Evolutionary conservation across 1,139 yeast species (phyloP), one percentile per base, ranked within the genome.

Genomic region (Williopsis jadinii): DNA sequence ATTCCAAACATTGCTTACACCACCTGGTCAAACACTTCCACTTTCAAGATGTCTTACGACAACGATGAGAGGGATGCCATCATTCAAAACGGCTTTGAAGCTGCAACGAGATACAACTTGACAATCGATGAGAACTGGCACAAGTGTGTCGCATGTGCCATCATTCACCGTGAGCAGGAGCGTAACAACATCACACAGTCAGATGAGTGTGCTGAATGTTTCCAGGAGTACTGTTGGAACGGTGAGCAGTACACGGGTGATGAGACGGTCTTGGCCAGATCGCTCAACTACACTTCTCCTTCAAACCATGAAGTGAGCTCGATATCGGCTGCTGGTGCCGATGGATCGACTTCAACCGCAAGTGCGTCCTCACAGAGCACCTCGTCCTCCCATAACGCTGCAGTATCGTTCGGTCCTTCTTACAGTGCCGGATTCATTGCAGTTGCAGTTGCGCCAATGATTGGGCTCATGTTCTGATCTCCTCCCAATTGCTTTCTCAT

Each of bases 91-190:
- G 97, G 96, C 11, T 86, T 82, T 59, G 94, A 84, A 59, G 75
- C 77, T 30, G 77, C 84, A 27, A 73, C 95, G 1, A 77, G 87
- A 59, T 71, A 73, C 51, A 87, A 87, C 59, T 66, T 78, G 35
- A 84, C 96, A 5, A 65, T 81, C 34, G 95, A 84, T 55, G 61
- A 68, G 2, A 82, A 83, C 42, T 88, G 88, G 82, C 70, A 75
- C 40, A 74, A 83, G 8, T 88, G 97, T 69, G 75, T 88, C 40
- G 86, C 90, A 2, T 88, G 97, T 69, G 97, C 97, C 9, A 77
- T 88, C 41, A 70, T 88, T 44, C 82, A 87, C 62, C 78, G 96
- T 60, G 78, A 83, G 42, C 82, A 83, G 58, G 95, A 87, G 65
- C 74, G 95, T 55, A 65, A 71, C 38, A 81, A 83, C 30, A 61